Evolutionary conservation across 495 filamentous ascomycete genomes (phyloP).

Genomic region (Aspergillus egyptiacus): DNA sequence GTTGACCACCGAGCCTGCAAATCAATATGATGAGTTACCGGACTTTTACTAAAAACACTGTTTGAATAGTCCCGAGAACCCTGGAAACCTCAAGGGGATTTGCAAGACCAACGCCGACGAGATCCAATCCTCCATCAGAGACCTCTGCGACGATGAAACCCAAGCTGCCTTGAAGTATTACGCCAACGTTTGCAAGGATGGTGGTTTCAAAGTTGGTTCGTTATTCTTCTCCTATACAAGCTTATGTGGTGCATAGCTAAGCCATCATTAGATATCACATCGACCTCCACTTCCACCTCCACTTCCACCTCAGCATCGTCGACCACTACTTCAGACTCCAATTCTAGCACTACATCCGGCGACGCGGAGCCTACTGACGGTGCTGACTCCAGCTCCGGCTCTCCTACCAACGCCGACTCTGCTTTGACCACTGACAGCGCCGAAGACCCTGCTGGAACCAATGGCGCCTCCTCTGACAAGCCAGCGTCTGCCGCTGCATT

Average conservation of each 20-base stretch:
- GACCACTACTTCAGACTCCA: conserved; percentile 12
- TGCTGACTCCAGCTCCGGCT: conserved; percentile 14
- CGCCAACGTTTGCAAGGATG: conserved; percentile 25
- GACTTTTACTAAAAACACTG: conserved; percentile 17
- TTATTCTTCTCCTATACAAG: background rate
- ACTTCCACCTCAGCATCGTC: conserved; percentile 16
- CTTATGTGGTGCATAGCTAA: background rate
- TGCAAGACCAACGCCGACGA: conserved; percentile 28
- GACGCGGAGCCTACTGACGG: conserved; percentile 7
- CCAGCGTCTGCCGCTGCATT: conserved; percentile 33
- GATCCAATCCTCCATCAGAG: conserved; percentile 25
- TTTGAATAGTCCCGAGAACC: conserved; percentile 19
- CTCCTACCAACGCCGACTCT: conserved; percentile 1
- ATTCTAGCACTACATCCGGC: conserved; percentile 9
- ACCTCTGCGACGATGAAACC: conserved; percentile 25
- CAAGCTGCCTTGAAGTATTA: conserved; percentile 30
- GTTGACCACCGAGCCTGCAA: conserved; percentile 2
- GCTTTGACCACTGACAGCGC: background rate
- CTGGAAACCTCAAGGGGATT: conserved; percentile 26
- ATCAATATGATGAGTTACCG: background rate
- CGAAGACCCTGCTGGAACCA: background rate
- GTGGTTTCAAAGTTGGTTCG: conserved; percentile 36
- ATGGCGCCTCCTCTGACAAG: conserved; percentile 24
- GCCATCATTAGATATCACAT: background rate
- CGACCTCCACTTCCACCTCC: conserved; percentile 12